These are phyloP conservation scores for Nakataea oryzae DNA, from an alignment of 2,329 filamentous ascomycete genomes.

Conservation along the genomic window DNA sequence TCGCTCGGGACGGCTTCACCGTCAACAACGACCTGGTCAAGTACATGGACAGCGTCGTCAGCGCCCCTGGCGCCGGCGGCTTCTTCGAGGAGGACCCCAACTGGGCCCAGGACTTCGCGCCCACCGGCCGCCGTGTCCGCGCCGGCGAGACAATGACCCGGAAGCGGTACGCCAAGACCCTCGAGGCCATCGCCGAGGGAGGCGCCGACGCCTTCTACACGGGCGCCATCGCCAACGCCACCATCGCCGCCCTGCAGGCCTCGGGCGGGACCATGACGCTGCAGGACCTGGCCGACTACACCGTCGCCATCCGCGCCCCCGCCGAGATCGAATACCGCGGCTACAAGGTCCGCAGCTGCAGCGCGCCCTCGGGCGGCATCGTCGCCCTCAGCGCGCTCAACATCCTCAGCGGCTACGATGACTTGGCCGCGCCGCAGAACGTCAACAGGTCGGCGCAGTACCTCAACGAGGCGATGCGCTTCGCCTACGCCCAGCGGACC, in stretches of 20 bases:
- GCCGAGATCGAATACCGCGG: conserved; percentile 56
- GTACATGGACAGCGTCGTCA: conserved; percentile 48
- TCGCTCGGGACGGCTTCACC: conserved; percentile 63
- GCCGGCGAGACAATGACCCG: conserved; percentile 67
- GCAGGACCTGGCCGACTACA: conserved; percentile 63
- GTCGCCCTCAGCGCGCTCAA: conserved; percentile 68
- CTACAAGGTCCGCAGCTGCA: conserved; percentile 55
- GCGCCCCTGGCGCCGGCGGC: conserved; percentile 32
- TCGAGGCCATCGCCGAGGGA: conserved; percentile 56
- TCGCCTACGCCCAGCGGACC: conserved; percentile 66
- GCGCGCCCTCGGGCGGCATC: conserved; percentile 63
- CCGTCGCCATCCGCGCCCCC: conserved; percentile 49
- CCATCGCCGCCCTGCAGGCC: conserved; percentile 51
- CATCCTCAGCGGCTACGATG: conserved; percentile 59
- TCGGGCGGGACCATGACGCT: conserved; percentile 69
- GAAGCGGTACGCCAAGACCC: conserved; percentile 62
- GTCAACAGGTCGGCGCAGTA: conserved; percentile 60
- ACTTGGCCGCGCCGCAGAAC: conserved; percentile 29
- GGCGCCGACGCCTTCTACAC: conserved; percentile 62
- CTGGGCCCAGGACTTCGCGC: conserved; percentile 81
- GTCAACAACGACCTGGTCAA: conserved; percentile 60
- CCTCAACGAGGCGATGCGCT: conserved; percentile 75
- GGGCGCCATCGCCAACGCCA: conserved; percentile 59
- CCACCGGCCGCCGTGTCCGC: conserved; percentile 53
- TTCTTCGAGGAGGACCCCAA: conserved; percentile 62